A percentile compares a stretch with the other conserved stretches of the same genome.
Conservation (phyloP, 1,284 basidiomycete species). For the Papiliotrema fonsecae region DNA sequence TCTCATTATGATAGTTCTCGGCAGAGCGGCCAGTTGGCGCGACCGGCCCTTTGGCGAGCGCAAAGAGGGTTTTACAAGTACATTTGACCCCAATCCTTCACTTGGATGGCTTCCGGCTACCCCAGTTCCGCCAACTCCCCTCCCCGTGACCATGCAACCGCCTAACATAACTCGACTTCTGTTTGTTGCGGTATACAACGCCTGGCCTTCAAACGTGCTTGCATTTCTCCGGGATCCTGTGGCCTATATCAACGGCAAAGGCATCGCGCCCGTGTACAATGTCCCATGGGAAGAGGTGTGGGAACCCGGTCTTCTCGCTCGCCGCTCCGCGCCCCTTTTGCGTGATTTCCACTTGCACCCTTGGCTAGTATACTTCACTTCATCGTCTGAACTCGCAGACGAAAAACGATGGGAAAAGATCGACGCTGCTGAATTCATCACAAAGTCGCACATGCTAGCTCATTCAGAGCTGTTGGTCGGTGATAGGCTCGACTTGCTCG, state of each 20-base stretch:
- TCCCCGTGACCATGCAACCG: conserved; percentile 17
- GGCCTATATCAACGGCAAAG: conserved; percentile 30
- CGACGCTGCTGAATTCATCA: conserved; percentile 38
- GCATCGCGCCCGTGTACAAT: conserved; percentile 28
- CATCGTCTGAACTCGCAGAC: conserved; percentile 36
- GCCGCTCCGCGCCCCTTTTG: conserved; percentile 30
- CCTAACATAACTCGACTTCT: conserved; percentile 27
- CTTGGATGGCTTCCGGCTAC: conserved; percentile 26
- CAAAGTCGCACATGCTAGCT: conserved; percentile 34
- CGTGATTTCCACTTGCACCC: conserved; percentile 41
- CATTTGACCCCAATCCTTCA: conserved; percentile 18
- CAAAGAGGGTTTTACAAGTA: conserved; percentile 24
- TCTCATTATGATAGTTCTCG: conserved; percentile 35
- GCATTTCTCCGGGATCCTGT: conserved; percentile 39
- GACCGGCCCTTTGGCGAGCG: conserved; percentile 38
- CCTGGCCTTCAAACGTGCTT: conserved; percentile 45
- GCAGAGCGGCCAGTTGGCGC: conserved; percentile 39
- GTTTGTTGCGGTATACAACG: conserved; percentile 35
- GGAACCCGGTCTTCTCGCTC: conserved; percentile 26
- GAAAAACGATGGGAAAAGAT: conserved; percentile 39
- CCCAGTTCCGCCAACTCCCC: background rate
- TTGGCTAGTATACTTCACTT: conserved; percentile 37
- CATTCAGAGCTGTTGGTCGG: conserved; percentile 23
- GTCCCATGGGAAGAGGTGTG: conserved; percentile 39
- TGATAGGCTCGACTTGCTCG: conserved; percentile 25